Evolutionary conservation across 2,329 filamentous ascomycete genomes (phyloP), one percentile per base, ranked within the genome.

Genomic region (Xylaria polymorpha): DNA sequence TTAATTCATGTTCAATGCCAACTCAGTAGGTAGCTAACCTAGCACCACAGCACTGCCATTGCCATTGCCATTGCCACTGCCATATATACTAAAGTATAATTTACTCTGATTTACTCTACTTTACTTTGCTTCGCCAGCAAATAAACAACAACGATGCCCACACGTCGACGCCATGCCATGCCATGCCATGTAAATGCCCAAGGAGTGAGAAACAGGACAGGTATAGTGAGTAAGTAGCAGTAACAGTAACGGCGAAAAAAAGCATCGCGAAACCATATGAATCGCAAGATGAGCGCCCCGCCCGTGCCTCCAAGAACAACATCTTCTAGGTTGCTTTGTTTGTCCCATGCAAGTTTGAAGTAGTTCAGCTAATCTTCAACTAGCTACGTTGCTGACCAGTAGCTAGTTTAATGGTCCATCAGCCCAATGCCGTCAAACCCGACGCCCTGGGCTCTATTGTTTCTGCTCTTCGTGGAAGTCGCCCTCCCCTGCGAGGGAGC

Each of bases 321-420:
- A 9, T 22, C 15, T 14, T 39, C 22, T n/a, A 7, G 1, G 25
- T 25, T 10, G 2, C 46, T 25, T 10, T 20, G n/a, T 14, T 29
- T n/a, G n/a, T n/a, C n/a, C 22, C 10, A 15, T 56, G n/a, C 29
- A 41, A 41, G 32, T 20, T n/a, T 37, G 7, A 32, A 43, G 7
- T 29, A 25, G 35, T 46, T 32, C 25, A 35, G n/a, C 29, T 48
- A 55, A 61, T 15, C 25, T 51, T 62, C 10, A n/a, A 22, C 44
- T 29, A 14, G 29, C 41, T 25, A 22, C 37, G 44, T 53, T 25
- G 51, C 50, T 20, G 9, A 46, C 32, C 25, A 29, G 25, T 25
- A 68, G 62, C 73, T 66, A n/a, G n/a, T 20, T 15, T 22, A 77
- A 71, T 78, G 66, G n/a, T 77, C 74, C 77, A 78, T 78, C 12